These are phyloP conservation scores for Leccinum discolor DNA, from an alignment of 1,284 basidiomycete genomes.

Conservation along the genomic window DNA sequence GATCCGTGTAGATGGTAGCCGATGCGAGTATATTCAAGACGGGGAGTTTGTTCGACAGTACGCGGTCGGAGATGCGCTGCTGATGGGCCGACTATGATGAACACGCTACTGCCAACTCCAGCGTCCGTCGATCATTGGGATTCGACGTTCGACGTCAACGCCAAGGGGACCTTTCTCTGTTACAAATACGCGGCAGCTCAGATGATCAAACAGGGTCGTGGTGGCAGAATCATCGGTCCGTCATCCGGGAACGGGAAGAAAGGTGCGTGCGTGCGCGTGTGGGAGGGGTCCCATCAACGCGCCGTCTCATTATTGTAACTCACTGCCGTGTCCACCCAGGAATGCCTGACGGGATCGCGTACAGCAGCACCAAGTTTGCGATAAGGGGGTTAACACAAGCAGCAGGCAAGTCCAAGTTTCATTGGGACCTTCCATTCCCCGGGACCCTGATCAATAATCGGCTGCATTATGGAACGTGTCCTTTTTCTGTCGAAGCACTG, in stretches of 20 bases:
- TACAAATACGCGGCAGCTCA: slow-evolving; percentile 17
- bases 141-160: slow-evolving; percentile 23
- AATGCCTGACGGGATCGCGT: slow-evolving; percentile 8
- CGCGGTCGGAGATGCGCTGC: background rate
- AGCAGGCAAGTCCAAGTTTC: slow-evolving; percentile 4
- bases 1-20: slow-evolving; percentile 19
- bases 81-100: background rate
- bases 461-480: background rate
- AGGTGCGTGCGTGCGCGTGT: slow-evolving; percentile 7
- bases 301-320: background rate
- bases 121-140: slow-evolving; percentile 20
- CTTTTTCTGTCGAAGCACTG: slow-evolving; percentile 4
- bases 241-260: slow-evolving; percentile 24
- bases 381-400: slow-evolving; percentile 19
- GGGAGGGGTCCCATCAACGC: background rate
- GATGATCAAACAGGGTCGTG: slow-evolving; percentile 28
- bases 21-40: slow-evolving; percentile 19
- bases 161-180: slow-evolving; percentile 24
- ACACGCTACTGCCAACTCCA: slow-evolving; percentile 4
- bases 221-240: slow-evolving; percentile 28
- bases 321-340: background rate
- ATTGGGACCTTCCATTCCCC: background rate
- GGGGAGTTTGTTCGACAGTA: slow-evolving; percentile 15
- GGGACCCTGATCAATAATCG: background rate
- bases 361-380: slow-evolving; percentile 25